Conservation (phyloP, 2,329 filamentous ascomycete species). For the Simplicillium aogashimaense region DNA sequence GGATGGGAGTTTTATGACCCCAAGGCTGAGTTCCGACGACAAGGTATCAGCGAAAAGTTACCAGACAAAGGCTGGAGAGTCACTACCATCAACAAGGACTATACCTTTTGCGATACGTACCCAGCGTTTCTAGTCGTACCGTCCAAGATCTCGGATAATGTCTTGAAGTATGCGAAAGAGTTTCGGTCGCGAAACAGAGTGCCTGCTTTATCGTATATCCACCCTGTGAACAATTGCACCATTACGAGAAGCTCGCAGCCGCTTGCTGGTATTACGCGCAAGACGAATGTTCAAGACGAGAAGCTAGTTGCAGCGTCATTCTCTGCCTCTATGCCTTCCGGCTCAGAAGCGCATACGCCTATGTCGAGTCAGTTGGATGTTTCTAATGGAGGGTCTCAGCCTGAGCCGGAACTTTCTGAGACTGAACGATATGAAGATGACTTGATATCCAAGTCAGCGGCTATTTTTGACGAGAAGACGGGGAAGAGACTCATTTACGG, state of each 20-base stretch:
- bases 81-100: constrained; percentile 82
- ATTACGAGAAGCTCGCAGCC: constrained; percentile 94
- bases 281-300: constrained; percentile 92
- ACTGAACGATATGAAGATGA: constrained; percentile 62
- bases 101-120: constrained; percentile 86
- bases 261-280: constrained; percentile 72
- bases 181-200: constrained; percentile 87
- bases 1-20: constrained; percentile 83
- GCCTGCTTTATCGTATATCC: constrained; percentile 86
- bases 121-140: constrained; percentile 79
- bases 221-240: constrained; percentile 91
- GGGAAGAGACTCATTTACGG: constrained; percentile 67
- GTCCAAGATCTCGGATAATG: constrained; percentile 87
- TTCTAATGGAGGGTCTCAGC: constrained; percentile 16
- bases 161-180: constrained; percentile 81
- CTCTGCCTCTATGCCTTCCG: constrained; percentile 27
- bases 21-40: constrained; percentile 72
- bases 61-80: constrained; percentile 77
- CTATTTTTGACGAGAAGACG: constrained; percentile 45
- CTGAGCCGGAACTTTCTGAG: constrained; percentile 45
- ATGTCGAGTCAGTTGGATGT: constrained; percentile 41
- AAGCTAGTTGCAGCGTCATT: constrained; percentile 90
- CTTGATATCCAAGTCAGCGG: constrained; percentile 34
- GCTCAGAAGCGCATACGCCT: constrained; percentile 23
- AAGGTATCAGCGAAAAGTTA: constrained; percentile 79